Conservation (phyloP, 805 yeast species). For the Ogataea siamensis region DNA sequence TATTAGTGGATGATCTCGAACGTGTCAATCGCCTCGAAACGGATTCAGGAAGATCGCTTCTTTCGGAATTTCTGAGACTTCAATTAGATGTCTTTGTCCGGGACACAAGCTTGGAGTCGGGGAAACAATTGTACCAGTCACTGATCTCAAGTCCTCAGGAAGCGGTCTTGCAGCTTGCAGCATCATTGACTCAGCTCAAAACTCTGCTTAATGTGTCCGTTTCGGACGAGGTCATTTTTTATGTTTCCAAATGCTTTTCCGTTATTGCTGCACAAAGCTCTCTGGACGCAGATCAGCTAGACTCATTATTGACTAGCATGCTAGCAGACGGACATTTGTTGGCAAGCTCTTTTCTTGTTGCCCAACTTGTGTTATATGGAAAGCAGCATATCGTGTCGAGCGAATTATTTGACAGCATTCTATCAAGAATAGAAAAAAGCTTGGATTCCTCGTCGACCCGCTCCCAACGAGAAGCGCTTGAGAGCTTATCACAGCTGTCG, state of each 20-base stretch:
- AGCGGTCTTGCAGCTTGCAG: conserved; percentile 16
- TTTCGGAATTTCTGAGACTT: conserved; percentile 18
- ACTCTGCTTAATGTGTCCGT: conserved; percentile 17
- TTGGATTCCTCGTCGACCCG: conserved; percentile 21
- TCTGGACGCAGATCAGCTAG: conserved; percentile 16
- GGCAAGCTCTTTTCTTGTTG: conserved; percentile 43
- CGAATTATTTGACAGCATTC: conserved; percentile 9
- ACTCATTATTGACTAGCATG: conserved; percentile 8
- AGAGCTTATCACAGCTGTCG: conserved; percentile 42
- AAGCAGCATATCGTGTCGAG: conserved; percentile 24
- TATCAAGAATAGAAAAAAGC: conserved; percentile 25
- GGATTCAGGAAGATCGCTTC: neutral
- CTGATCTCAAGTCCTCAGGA: conserved; percentile 26
- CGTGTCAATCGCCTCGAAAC: neutral
- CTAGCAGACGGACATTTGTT: conserved; percentile 21
- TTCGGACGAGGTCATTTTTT: conserved; percentile 26
- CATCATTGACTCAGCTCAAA: conserved; percentile 16
- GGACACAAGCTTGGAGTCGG: conserved; percentile 1
- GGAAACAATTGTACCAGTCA: conserved; percentile 22
- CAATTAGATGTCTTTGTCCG: conserved; percentile 4
- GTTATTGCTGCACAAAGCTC: conserved; percentile 39
- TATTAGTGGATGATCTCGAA: conserved; percentile 24
- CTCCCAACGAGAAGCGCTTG: conserved; percentile 34
- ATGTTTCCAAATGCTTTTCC: conserved; percentile 29
- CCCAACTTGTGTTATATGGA: conserved; percentile 42